Evolutionary conservation across 1,284 basidiomycete species (phyloP).

Genomic region (Neolentinus lepideus): DNA sequence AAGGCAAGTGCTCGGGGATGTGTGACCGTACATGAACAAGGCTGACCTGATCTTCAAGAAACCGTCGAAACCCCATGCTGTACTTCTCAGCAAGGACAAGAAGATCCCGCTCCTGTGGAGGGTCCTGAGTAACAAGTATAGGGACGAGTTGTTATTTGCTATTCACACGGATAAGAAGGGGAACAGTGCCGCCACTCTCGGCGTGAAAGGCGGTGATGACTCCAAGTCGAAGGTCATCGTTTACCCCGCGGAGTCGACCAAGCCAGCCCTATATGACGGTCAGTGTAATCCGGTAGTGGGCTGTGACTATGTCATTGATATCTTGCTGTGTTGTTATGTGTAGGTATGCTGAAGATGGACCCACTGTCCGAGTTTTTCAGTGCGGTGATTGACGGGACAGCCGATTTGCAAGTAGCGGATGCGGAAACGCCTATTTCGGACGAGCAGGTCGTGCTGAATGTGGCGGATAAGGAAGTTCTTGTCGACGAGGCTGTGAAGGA

Average conservation of each 20-base stretch:
- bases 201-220: conserved; percentile 46
- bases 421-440: conserved; percentile 13
- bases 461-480: neutral
- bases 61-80: conserved; percentile 49
- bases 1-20: conserved; percentile 33
- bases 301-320: conserved; percentile 1
- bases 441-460: neutral
- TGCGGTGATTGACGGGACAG: conserved; percentile 58
- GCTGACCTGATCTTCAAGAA: conserved; percentile 30
- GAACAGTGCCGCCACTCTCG: conserved; percentile 46
- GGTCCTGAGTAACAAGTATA: conserved; percentile 72
- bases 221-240: conserved; percentile 53
- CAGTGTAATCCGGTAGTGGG: conserved; percentile 6
- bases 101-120: conserved; percentile 84
- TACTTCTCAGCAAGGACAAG: conserved; percentile 72
- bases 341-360: conserved; percentile 60
- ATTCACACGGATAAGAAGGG: conserved; percentile 65
- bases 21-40: neutral
- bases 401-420: conserved; percentile 37
- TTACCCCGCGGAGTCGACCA: conserved; percentile 50
- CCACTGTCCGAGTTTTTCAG: conserved; percentile 63
- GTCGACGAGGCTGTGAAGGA: neutral
- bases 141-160: conserved; percentile 59
- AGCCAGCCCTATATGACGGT: conserved; percentile 57
- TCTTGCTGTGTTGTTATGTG: neutral